Evolutionary conservation across 2,329 filamentous ascomycete genomes (phyloP).

Genomic region (Cladosporium velox): DNA sequence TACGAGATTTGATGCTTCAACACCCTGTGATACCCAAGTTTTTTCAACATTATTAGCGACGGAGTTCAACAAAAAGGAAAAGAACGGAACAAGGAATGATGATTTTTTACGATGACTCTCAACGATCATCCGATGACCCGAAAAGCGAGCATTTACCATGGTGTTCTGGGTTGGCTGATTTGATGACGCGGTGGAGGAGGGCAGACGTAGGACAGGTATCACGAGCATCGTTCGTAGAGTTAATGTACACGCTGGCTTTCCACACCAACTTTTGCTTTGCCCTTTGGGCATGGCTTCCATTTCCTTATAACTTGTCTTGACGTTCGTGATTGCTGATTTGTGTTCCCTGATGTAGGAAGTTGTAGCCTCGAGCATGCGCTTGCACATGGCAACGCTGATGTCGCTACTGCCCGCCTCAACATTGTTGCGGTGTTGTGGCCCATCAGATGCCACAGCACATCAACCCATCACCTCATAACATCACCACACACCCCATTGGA

Average conservation of each 20-base stretch:
- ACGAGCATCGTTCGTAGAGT: conserved; percentile 16
- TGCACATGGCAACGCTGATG: neutral
- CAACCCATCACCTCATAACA: neutral
- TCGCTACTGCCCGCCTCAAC: neutral
- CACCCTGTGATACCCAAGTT: conserved; percentile 33
- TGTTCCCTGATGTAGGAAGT: neutral
- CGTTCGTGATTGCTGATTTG: neutral
- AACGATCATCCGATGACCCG: conserved; percentile 28
- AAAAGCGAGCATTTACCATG: conserved; percentile 21
- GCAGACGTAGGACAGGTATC: conserved; percentile 2
- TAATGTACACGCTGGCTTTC: conserved; percentile 16
- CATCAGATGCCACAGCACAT: neutral
- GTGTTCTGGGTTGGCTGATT: conserved; percentile 18
- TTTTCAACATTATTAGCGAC: conserved; percentile 28
- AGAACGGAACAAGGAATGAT: conserved; percentile 28
- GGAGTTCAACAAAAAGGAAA: conserved; percentile 32
- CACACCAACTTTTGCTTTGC: neutral
- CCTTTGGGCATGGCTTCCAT: neutral
- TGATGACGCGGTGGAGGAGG: conserved; percentile 12
- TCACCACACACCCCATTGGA: conserved; percentile 2
- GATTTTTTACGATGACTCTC: conserved; percentile 28
- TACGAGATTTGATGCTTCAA: conserved; percentile 30
- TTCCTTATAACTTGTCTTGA: neutral
- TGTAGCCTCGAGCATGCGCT: neutral
- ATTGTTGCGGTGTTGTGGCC: neutral